These are phyloP conservation scores for Sugiyamaella xylanicola DNA, from an alignment of 1,139 yeast species.

Conservation along the genomic window DNA sequence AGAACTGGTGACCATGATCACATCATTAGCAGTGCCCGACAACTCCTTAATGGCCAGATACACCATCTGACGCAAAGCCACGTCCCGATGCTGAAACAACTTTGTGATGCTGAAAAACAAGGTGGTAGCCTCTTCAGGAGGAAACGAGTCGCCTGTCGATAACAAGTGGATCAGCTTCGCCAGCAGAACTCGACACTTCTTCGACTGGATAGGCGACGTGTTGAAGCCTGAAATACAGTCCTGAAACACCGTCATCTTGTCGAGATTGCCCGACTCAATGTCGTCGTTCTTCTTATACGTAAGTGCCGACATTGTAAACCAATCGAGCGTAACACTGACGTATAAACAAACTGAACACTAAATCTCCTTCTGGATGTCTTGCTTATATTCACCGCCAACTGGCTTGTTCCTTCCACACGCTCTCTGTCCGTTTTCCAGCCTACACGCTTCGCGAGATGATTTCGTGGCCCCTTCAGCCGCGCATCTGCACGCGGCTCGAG, in stretches of 20 bases:
- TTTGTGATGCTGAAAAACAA: slow-evolving; percentile 92
- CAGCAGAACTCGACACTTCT: slow-evolving; percentile 76
- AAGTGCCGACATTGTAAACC: slow-evolving; percentile 65
- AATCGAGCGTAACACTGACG: not conserved
- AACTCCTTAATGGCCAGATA: slow-evolving; percentile 92
- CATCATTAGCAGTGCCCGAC: slow-evolving; percentile 81
- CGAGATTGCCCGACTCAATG: slow-evolving; percentile 70
- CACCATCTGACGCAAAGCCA: slow-evolving; percentile 88
- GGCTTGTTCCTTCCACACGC: not conserved
- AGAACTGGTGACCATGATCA: slow-evolving; percentile 95
- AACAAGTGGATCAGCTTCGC: slow-evolving; percentile 67
- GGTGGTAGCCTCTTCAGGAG: slow-evolving; percentile 86
- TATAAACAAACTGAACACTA: not conserved
- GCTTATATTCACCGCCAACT: not conserved
- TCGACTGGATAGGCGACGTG: slow-evolving; percentile 86
- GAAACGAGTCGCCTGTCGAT: slow-evolving; percentile 85
- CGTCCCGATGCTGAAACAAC: slow-evolving; percentile 90
- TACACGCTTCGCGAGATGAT: slow-evolving; percentile 5
- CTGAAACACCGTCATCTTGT: slow-evolving; percentile 96
- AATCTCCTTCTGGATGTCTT: not conserved
- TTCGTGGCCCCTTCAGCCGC: slow-evolving; percentile 16
- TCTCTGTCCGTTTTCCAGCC: slow-evolving; percentile 4
- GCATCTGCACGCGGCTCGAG: not conserved
- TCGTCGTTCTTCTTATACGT: slow-evolving; percentile 86
- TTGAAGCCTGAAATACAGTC: slow-evolving; percentile 93